Conservation (phyloP, 306 rosid genomes). For the Fagus sylvatica region DNA sequence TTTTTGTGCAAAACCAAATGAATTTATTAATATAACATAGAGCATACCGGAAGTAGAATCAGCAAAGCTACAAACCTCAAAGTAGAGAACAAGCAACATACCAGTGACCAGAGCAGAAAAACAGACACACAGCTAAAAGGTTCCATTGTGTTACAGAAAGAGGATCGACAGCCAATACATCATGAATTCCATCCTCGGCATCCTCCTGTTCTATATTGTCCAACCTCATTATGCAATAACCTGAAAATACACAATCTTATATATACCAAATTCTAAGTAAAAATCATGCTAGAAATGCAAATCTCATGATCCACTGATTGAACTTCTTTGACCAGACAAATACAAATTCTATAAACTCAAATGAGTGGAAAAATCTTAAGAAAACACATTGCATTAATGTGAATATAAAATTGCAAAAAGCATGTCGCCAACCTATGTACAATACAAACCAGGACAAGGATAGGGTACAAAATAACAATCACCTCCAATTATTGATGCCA, state of each 20-base stretch:
- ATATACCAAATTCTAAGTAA: conserved; percentile 6
- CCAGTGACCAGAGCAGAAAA: conserved; percentile 98
- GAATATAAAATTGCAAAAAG: conserved; percentile 15
- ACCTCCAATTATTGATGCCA: conserved; percentile 83
- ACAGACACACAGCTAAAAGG: conserved; percentile 78
- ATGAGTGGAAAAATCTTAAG: background rate
- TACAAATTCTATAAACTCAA: conserved; percentile 17
- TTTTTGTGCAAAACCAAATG: conserved; percentile 2
- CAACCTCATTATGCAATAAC: conserved; percentile 72
- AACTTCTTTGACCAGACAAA: conserved; percentile 20
- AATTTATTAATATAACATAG: conserved; percentile 3
- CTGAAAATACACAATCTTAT: conserved; percentile 44
- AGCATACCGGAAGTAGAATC: conserved; percentile 15
- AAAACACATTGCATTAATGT: conserved; percentile 6
- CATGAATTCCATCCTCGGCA: conserved; percentile 37
- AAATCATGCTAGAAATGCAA: background rate
- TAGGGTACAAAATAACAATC: conserved; percentile 24
- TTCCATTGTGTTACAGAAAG: conserved; percentile 83
- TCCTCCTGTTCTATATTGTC: conserved; percentile 33
- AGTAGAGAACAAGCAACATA: conserved; percentile 40
- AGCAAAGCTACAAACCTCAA: conserved; percentile 24
- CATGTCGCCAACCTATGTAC: conserved; percentile 2
- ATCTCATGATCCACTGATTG: background rate
- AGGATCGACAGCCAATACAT: conserved; percentile 37
- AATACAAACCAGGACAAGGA: background rate